Base-by-base conservation (phyloP, 2,329 filamentous ascomycete genomes). In the Dryadomyces quercus-mongolicae region DNA sequence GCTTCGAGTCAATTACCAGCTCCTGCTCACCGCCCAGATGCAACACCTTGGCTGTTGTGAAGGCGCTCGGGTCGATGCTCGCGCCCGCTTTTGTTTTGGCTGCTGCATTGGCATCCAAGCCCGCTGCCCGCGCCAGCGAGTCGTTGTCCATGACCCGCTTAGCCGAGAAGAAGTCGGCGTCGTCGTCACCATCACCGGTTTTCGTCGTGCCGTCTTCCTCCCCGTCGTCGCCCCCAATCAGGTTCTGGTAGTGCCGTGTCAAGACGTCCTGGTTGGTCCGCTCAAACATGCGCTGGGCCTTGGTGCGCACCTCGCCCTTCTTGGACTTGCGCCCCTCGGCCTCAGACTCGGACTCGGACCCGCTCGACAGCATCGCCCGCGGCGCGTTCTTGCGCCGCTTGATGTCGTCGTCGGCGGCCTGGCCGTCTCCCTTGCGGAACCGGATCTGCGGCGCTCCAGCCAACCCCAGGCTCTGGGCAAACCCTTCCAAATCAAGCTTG, bases 231-330 rank as follows among this genome's bases (percentile, higher is more conserved):
- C 68, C 65, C 58, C 70, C 68, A 57, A 97, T 83, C 59, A 98
- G 78, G 64, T 92, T 95, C 56, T 82, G 81, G 73, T 96, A 97
- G 70, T 98, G 93, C 54, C 85, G 83, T n/a, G 92, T 91, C 59
- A 98, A 71, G 36, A 98, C 87, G 65, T 96, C 91, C 69, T 97
- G 92, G 69, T 98, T 98, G 62, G 86, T 87, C 57, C 93, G 80
- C 73, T 96, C 92, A 69, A 97, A 96, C 93, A 98, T 97, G 62
- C 89, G 85, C 68, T 98, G 90, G 67, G 95, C 94, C 68, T 95
- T 97, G 36, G 94, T 98, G 58, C 90, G 81, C 18, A 95, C 88
- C 62, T 83, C 80, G 12, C 77, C 74, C 70, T 87, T 84, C 70
- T 84, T 82, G 66, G 10, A 18, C 31, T 69, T 71, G 25, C 63